Percentiles rank a stretch among this genome's conserved stretches.
phyloP scores from a whole-genome alignment of 73 alveolate genomes.

The Paramecium pentaurelia region DNA sequence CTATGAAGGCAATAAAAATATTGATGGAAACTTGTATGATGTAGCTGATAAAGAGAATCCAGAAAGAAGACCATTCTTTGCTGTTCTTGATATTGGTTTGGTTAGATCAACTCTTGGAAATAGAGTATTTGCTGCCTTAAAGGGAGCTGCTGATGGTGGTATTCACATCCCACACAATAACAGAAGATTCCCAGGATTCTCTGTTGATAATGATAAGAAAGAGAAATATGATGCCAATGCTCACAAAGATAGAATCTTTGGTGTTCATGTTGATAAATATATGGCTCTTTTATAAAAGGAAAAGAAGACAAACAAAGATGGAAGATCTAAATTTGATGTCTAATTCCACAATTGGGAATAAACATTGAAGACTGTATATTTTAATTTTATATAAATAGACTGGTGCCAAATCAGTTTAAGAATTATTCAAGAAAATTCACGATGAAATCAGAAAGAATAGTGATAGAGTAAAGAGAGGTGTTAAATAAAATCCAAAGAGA shows the following conservation, averaged over 20 bases:
- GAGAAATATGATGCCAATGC: slow-evolving; percentile 90
- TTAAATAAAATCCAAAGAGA: slow-evolving; percentile 77
- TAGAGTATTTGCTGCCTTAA: slow-evolving; percentile 99
- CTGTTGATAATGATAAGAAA: slow-evolving; percentile 79
- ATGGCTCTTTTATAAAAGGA: slow-evolving; percentile 90
- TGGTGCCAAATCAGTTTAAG: slow-evolving; percentile 84
- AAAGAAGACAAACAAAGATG: slow-evolving; percentile 2
- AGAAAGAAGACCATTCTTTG: slow-evolving; percentile 97
- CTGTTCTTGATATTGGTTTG: slow-evolving; percentile 98
- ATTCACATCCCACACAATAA: slow-evolving; percentile 97
- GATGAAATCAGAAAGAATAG: slow-evolving; percentile 97
- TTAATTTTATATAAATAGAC: neutral
- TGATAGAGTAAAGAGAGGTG: slow-evolving; percentile 66
- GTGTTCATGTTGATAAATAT: slow-evolving; percentile 95
- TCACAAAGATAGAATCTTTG: slow-evolving; percentile 98
- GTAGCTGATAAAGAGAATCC: slow-evolving; percentile 70
- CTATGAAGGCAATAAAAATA: slow-evolving; percentile 88
- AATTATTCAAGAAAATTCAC: slow-evolving; percentile 93
- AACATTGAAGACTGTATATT: slow-evolving; percentile 70
- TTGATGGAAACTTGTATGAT: slow-evolving; percentile 93
- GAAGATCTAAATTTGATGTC: slow-evolving; percentile 76
- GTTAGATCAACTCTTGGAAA: slow-evolving; percentile 99
- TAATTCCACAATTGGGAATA: slow-evolving; percentile 93
- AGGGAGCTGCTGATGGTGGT: slow-evolving; percentile 99
- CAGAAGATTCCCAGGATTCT: slow-evolving; percentile 99